Conservation (phyloP, 768 basidiomycete species). For the Pulveroboletus sp. region DNA sequence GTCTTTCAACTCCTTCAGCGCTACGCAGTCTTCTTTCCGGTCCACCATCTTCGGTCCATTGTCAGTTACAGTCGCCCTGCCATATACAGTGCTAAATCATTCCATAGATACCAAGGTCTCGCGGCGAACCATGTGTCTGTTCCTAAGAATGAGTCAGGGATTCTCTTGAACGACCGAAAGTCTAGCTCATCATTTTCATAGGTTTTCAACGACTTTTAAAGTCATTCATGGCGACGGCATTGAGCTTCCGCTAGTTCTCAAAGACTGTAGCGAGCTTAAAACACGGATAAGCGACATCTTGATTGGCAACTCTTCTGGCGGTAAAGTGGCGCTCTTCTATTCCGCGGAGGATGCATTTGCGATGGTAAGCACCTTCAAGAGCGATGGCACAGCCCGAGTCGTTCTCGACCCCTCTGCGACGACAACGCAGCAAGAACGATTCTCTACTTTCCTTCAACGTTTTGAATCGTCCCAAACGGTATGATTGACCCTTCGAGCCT, state of each 20-base stretch:
- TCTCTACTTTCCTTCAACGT: constrained; percentile 46
- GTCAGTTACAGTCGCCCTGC: constrained; percentile 36
- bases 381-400: constrained; percentile 48
- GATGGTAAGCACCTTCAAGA: constrained; percentile 52
- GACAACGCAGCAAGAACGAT: constrained; percentile 42
- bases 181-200: constrained; percentile 9
- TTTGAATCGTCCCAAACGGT: constrained; percentile 55
- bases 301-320: constrained; percentile 34
- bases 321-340: constrained; percentile 62
- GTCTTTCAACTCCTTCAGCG: constrained; percentile 18
- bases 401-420: constrained; percentile 38
- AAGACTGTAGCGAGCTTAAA: constrained; percentile 36
- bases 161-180: not conserved
- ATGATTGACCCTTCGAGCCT: constrained; percentile 13
- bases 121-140: not conserved
- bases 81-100: constrained; percentile 2
- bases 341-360: constrained; percentile 40
- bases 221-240: constrained; percentile 49
- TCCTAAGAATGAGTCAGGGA: constrained; percentile 19
- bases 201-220: constrained; percentile 36
- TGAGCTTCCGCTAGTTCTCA: constrained; percentile 48
- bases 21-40: constrained; percentile 36
- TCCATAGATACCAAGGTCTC: constrained; percentile 25
- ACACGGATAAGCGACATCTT: constrained; percentile 36
- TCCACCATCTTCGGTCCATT: constrained; percentile 68